Conservation (phyloP, 371 early-diverging fungal genomes). For the Basidiobolus heterosporus region DNA sequence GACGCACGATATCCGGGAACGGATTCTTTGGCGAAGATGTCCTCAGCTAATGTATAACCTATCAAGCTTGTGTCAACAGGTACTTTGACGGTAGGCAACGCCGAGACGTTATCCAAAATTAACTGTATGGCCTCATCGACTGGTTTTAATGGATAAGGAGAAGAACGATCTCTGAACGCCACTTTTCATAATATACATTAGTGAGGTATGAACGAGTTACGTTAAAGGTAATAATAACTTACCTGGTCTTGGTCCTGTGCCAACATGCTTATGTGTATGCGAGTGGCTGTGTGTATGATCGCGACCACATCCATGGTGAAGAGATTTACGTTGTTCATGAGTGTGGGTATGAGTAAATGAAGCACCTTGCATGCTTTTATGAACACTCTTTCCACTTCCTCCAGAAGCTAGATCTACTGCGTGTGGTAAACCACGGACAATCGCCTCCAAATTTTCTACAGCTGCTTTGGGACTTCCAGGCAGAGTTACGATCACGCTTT, state of each 20-base stretch:
- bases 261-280: constrained; percentile 6
- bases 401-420: constrained; percentile 54
- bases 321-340: constrained; percentile 5
- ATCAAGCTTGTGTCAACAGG: constrained; percentile 26
- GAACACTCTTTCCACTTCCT: constrained; percentile 24
- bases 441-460: constrained; percentile 57
- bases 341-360: not conserved
- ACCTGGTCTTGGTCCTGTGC: not conserved
- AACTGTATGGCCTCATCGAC: constrained; percentile 45
- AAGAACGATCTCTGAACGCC: constrained; percentile 42
- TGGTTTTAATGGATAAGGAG: constrained; percentile 64
- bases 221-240: constrained; percentile 4
- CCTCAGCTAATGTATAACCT: constrained; percentile 58
- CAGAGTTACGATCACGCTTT: constrained; percentile 56
- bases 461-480: constrained; percentile 81
- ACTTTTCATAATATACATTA: constrained; percentile 20
- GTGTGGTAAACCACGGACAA: constrained; percentile 57
- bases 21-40: constrained; percentile 47
- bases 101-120: constrained; percentile 22
- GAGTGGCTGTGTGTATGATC: constrained; percentile 18
- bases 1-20: constrained; percentile 80
- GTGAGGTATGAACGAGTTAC: constrained; percentile 13
- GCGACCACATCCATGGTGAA: constrained; percentile 17
- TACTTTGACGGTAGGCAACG: constrained; percentile 14
- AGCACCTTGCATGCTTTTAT: constrained; percentile 17